Base-by-base conservation (phyloP, 768 basidiomycete species). In the Solioccasus polychromus region DNA sequence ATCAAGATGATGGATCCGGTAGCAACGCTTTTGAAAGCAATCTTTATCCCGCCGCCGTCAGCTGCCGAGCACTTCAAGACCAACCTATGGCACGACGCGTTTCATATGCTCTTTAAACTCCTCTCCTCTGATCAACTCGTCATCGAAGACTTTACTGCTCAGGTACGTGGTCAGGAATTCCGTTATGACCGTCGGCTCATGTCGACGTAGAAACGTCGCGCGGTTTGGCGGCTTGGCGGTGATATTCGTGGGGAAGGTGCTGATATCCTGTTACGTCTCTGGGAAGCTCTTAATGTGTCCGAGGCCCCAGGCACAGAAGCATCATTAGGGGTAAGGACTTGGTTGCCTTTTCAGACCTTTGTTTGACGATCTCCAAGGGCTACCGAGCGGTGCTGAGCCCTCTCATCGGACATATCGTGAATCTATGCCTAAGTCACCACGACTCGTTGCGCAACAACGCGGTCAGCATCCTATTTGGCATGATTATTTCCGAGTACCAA, bases 211-310 rank as follows among this genome's bases (percentile, higher is more conserved):
- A 92, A 92, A 83, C 88, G 92, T 32, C 83, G 94, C 34, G 89
- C 94, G 3, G 89, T 94, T 9, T 97, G 94, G 94, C 80, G 91
- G 29, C 79, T 97, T n/a, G 92, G 89, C 5, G 93, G 93, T 22
- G 95, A 98, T 68, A 82, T 97, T 57, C 81, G 95, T 19, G 93
- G 92, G 9, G 89, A 95, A 63, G 94, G 92, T 14, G 87, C 92
- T 2, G 71, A 79, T 6, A 82, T 95, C 45, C 65, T 97, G 35
- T 66, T 86, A 14, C 80, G 76, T 25, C 69, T 94, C 5, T 98
- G 95, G 95, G 80, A 88, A 57, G 81, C 88, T 2, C 74, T 98
- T 18, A 89, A 85, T 4, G 86, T 84, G 79, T 79, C 82, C 6
- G 82, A 87, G 49, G 72, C 68, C 32, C 73, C 71, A 3, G 83